Conservation (phyloP, 345 rosid species). For the Eucalyptus dawsonii region DNA sequence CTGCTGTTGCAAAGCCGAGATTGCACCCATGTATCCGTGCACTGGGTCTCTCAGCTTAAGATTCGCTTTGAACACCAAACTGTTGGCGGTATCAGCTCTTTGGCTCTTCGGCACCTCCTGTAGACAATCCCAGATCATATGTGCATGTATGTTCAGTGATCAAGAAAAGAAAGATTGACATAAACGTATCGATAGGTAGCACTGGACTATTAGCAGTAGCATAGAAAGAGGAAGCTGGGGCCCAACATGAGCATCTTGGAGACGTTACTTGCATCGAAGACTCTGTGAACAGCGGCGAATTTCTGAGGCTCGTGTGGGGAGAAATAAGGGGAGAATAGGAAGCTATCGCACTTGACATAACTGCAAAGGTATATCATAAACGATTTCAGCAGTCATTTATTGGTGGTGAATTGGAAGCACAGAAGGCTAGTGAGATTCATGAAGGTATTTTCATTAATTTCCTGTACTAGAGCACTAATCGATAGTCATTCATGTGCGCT, state of each 20-base stretch:
- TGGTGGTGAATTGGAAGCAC: slow-evolving; percentile 71
- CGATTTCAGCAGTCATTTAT: slow-evolving; percentile 60
- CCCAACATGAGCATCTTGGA: slow-evolving; percentile 58
- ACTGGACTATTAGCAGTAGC: not conserved
- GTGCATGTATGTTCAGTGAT: not conserved
- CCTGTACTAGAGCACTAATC: not conserved
- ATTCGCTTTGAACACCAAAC: slow-evolving; percentile 67
- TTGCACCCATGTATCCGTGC: slow-evolving; percentile 71
- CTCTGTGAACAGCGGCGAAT: slow-evolving; percentile 68
- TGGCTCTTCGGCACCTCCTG: slow-evolving; percentile 63
- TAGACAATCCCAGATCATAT: not conserved
- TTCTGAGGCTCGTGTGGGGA: slow-evolving; percentile 68
- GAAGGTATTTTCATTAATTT: slow-evolving; percentile 40
- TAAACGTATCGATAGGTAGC: not conserved
- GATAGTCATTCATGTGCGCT: not conserved
- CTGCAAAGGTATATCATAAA: slow-evolving; percentile 77
- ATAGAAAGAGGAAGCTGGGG: not conserved
- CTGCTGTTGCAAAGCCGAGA: slow-evolving; percentile 62
- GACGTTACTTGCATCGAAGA: slow-evolving; percentile 80
- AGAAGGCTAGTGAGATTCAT: slow-evolving; percentile 79
- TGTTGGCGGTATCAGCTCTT: slow-evolving; percentile 62
- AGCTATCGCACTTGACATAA: slow-evolving; percentile 56
- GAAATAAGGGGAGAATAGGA: slow-evolving; percentile 66
- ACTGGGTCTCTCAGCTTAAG: slow-evolving; percentile 66
- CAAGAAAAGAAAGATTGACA: not conserved